Conservation (phyloP, 2,329 filamentous ascomycete genomes). For the Fusarium sarcochroum region DNA sequence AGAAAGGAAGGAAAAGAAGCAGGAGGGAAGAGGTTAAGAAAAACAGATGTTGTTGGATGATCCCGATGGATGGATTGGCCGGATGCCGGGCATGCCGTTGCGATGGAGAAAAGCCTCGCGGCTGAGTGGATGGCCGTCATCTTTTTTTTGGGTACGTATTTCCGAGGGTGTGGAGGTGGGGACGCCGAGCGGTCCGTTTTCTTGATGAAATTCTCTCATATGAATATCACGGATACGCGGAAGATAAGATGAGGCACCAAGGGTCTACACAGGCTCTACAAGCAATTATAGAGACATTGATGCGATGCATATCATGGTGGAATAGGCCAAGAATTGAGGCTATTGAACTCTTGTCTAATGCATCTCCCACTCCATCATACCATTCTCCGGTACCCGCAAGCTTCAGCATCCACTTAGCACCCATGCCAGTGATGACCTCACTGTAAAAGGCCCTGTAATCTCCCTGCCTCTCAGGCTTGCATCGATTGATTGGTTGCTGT, state of each 20-base stretch:
- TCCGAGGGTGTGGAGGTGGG: constrained; percentile 47
- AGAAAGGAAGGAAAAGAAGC: constrained; percentile 15
- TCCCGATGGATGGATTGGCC: constrained; percentile 28
- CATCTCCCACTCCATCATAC: constrained; percentile 11
- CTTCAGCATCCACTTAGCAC: constrained; percentile 16
- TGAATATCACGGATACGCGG: constrained; percentile 4
- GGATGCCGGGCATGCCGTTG: constrained; percentile 47
- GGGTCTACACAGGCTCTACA: not conserved
- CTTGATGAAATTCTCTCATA: constrained; percentile 48
- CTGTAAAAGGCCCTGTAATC: constrained; percentile 29
- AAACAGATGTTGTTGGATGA: constrained; percentile 36
- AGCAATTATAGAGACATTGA: too few species aligned
- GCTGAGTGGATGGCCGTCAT: constrained; percentile 40
- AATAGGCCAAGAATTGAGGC: not conserved
- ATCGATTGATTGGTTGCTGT: constrained; percentile 36
- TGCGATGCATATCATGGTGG: not conserved
- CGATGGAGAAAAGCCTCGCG: constrained; percentile 45
- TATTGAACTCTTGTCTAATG: not conserved
- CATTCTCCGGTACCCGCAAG: not conserved
- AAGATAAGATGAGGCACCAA: constrained; percentile 8
- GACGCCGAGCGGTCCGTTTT: constrained; percentile 47
- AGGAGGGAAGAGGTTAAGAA: constrained; percentile 26
- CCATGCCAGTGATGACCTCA: constrained; percentile 47
- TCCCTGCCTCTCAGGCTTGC: not conserved
- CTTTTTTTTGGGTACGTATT: constrained; percentile 44